Evolutionary conservation across 1,139 yeast genomes (phyloP).

Genomic region (Magnusiomyces fungicola): DNA sequence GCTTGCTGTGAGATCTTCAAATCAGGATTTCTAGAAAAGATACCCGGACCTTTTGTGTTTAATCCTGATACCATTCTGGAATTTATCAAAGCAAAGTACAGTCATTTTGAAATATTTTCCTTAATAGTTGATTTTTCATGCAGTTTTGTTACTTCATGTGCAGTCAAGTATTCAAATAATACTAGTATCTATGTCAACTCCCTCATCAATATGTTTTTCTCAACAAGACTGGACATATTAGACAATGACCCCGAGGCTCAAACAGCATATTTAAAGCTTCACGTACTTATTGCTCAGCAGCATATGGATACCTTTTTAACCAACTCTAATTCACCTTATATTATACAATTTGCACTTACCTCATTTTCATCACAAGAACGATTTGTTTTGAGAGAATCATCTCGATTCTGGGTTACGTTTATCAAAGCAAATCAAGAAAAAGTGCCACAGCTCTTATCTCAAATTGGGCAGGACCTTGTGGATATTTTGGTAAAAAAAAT

Average conservation of each 20-base stretch:
- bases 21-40: slow-evolving; percentile 31
- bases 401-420: slow-evolving; percentile 59
- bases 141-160: slow-evolving; percentile 23
- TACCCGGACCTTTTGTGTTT: slow-evolving; percentile 15
- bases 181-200: slow-evolving; percentile 14
- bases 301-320: slow-evolving; percentile 15
- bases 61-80: slow-evolving; percentile 33
- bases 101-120: slow-evolving; percentile 22
- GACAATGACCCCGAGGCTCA: slow-evolving; percentile 24
- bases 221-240: slow-evolving; percentile 1
- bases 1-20: slow-evolving; percentile 52
- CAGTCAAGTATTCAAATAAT: slow-evolving; percentile 6
- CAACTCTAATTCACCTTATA: slow-evolving; percentile 13
- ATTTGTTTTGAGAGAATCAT: slow-evolving; percentile 52
- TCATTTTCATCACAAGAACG: slow-evolving; percentile 52
- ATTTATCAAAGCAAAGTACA: slow-evolving; percentile 38
- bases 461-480: slow-evolving; percentile 24
- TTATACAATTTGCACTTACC: slow-evolving; percentile 30
- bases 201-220: slow-evolving; percentile 20
- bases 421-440: slow-evolving; percentile 29
- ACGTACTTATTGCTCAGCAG: slow-evolving; percentile 20
- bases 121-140: slow-evolving; percentile 28
- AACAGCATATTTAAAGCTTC: slow-evolving; percentile 21
- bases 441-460: slow-evolving; percentile 13
- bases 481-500: slow-evolving; percentile 25